These are phyloP conservation scores for Metschnikowia dekortorum DNA, from an alignment of 805 yeast species.

Conservation along the genomic window DNA sequence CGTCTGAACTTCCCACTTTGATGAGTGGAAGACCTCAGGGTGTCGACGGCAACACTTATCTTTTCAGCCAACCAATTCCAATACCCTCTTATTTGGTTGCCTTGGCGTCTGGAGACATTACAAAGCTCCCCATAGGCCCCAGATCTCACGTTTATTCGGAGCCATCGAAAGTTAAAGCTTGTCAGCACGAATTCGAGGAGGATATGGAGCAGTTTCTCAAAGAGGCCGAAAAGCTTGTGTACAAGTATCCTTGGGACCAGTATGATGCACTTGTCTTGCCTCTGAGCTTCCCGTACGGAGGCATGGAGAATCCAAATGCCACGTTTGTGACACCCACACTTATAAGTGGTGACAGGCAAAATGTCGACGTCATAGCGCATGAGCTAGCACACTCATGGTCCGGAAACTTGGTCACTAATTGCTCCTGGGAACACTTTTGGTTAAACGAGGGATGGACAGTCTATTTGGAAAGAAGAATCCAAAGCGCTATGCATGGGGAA, in stretches of 20 bases:
- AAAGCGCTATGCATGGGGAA: slow-evolving; percentile 76
- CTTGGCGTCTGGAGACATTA: slow-evolving; percentile 78
- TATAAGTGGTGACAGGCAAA: slow-evolving; percentile 77
- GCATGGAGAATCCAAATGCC: slow-evolving; percentile 92
- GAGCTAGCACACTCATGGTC: slow-evolving; percentile 93
- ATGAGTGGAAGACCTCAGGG: slow-evolving; percentile 58
- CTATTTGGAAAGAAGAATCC: slow-evolving; percentile 79
- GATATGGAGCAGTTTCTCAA: slow-evolving; percentile 78
- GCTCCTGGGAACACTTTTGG: slow-evolving; percentile 94
- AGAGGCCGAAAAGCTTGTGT: slow-evolving; percentile 72
- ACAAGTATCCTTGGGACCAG: slow-evolving; percentile 78
- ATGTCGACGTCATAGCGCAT: slow-evolving; percentile 88
- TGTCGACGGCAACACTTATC: slow-evolving; percentile 29
- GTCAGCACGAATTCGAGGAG: slow-evolving; percentile 73
- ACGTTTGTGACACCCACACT: slow-evolving; percentile 90
- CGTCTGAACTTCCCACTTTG: slow-evolving; percentile 63
- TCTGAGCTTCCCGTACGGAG: slow-evolving; percentile 78
- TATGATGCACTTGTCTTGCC: slow-evolving; percentile 82
- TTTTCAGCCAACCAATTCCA: slow-evolving; percentile 71
- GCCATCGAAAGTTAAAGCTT: slow-evolving; percentile 59
- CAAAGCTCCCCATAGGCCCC: slow-evolving; percentile 70
- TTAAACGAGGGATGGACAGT: slow-evolving; percentile 96
- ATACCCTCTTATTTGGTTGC: slow-evolving; percentile 83
- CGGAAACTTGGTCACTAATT: slow-evolving; percentile 85
- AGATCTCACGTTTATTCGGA: slow-evolving; percentile 80